Base-by-base conservation (phyloP, 2,329 filamentous ascomycete species). In the Zasmidium cellare region DNA sequence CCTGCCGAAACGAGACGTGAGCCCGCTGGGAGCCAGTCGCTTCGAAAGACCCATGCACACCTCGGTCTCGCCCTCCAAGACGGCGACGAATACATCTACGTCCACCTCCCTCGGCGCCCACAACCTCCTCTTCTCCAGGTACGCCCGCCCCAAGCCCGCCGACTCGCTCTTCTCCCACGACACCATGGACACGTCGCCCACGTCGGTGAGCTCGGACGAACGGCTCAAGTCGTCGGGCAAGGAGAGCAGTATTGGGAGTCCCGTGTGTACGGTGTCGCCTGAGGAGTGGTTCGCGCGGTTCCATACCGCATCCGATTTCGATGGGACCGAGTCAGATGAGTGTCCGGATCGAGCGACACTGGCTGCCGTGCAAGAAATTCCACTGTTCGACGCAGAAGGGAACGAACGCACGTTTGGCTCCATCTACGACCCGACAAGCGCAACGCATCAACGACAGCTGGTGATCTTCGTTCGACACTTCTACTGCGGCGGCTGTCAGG, bases 351-450 rank as follows among this genome's bases (percentile, higher is more conserved):
- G 68, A 45, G 67, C 63, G 9, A 69, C 68, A 19, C 65, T 75
- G 9, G 68, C 67, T 28, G 66, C 65, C 9, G 69, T 70, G 7
- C 65, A 70, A 38, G 67, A 73, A 23, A 66, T 74, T n/a, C 71
- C 69, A 31, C 64, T 91, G 14, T 79, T 88, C 46, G 87, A 89
- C 71, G 77, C 77, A 38, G 72, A 86, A 57, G 85, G 86, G 56
- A 84, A 83, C 55, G 74, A 81, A 14, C 80, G 81, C 46, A 76
- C 82, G 0, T 91, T 91, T 73, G 82, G 82, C 72, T 85, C 81
- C 65, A 74, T 90, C 24, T 87, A 87, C 70, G 80, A 77, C 31
- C 83, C 84, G 3, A 77, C 72, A 48, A 66, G 63, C 18, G 67
- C 69, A 1, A 68, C 71, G 16, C 72, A 75, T 48, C 65, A 71